Percentiles rank a stretch among this genome's conserved stretches.
These are phyloP conservation scores for Ballota nigra DNA, from an alignment of 257 asterid species.

Conservation along the genomic window DNA sequence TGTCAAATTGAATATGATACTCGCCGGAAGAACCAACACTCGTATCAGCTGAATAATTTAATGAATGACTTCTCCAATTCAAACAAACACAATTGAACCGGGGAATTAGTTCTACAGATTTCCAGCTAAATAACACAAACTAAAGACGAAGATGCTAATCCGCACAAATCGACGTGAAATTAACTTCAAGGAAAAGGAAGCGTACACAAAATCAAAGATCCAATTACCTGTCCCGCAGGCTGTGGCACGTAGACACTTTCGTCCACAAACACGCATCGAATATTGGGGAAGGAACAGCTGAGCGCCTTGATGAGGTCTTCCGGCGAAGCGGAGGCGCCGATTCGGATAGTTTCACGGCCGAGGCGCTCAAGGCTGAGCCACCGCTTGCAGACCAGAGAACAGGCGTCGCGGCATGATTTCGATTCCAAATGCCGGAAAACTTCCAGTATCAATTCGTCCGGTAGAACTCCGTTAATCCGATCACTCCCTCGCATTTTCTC, in stretches of 20 bases:
- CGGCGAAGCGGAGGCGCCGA: constrained; percentile 72
- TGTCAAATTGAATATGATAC: background rate
- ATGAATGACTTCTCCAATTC: constrained; percentile 6
- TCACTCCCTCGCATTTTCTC: constrained; percentile 54
- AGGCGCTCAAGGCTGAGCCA: constrained; percentile 87
- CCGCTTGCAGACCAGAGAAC: constrained; percentile 78
- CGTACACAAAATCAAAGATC: constrained; percentile 10
- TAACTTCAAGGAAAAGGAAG: background rate
- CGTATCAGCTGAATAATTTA: background rate
- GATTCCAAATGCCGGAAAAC: constrained; percentile 52
- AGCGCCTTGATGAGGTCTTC: constrained; percentile 50
- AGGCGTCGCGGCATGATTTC: constrained; percentile 65
- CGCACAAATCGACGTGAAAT: constrained; percentile 8
- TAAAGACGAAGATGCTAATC: background rate
- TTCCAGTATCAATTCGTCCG: constrained; percentile 70
- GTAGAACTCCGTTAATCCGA: constrained; percentile 53
- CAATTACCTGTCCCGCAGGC: constrained; percentile 51
- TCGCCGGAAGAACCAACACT: background rate
- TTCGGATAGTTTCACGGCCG: constrained; percentile 64
- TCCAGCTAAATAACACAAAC: constrained; percentile 14
- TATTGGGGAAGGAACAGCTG: constrained; percentile 48
- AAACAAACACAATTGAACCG: background rate
- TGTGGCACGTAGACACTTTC: constrained; percentile 55
- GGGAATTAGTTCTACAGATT: background rate
- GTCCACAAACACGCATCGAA: constrained; percentile 47